Evolutionary conservation across 192 early-diverging fungal species (phyloP).

Genomic region (Spizellomyces sp.): DNA sequence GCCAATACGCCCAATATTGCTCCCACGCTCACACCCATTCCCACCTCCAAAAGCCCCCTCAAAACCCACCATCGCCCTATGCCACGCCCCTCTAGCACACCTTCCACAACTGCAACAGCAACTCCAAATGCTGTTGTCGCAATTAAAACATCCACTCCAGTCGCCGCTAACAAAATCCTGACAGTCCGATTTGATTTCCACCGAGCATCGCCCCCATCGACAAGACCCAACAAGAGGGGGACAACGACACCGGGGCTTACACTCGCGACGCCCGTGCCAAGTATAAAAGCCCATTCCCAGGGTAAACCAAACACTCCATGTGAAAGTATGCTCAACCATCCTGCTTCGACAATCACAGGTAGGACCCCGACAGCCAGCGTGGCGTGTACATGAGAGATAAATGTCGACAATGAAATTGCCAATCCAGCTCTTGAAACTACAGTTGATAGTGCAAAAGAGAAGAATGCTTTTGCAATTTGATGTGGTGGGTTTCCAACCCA

Average conservation of each 20-base stretch:
- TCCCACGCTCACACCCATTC: neutral
- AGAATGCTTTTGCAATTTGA: neutral
- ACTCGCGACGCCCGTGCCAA: slow-evolving; percentile 6
- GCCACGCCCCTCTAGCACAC: neutral
- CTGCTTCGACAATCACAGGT: slow-evolving; percentile 7
- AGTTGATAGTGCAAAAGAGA: slow-evolving; percentile 8
- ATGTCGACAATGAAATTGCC: neutral
- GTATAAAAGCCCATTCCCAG: neutral
- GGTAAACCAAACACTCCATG: neutral
- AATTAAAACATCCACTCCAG: slow-evolving; percentile 10
- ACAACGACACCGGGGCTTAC: slow-evolving; percentile 12
- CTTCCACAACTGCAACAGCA: neutral
- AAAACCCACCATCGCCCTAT: neutral
- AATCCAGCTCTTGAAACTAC: slow-evolving; percentile 17
- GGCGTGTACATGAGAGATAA: neutral
- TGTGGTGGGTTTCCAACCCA: neutral
- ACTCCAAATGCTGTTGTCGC: slow-evolving; percentile 20
- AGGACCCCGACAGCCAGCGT: neutral
- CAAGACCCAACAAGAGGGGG: slow-evolving; percentile 4
- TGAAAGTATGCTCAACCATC: slow-evolving; percentile 6
- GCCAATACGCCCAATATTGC: slow-evolving; percentile 3
- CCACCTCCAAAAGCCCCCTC: neutral
- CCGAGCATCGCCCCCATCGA: neutral
- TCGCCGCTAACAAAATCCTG: slow-evolving; percentile 10
- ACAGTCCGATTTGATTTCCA: neutral